Base-by-base conservation (phyloP, 208 protist species). In the Trypanosoma avium region DNA sequence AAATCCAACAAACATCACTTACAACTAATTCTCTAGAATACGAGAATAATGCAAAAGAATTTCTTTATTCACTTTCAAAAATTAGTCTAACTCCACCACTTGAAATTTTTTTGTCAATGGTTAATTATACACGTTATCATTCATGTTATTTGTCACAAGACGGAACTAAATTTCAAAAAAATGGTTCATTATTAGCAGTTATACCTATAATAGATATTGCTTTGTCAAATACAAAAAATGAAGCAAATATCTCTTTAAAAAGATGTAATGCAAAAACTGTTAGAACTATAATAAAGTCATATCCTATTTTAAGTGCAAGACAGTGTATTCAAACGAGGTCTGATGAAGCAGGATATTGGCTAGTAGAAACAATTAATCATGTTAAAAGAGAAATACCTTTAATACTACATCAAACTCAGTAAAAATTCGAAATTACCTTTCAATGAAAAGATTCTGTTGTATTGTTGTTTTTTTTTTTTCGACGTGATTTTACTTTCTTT, bases 191-290 rank as follows among this genome's bases (percentile, higher is more conserved):
- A 24, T 32, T 69, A 15, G 52, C 62, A 21, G 50, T 69, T 3
- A 60, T 69, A 19, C 62, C 62, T 42, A 17, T 69, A 13, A 43
- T 69, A n/a, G 62, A 69, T 53, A 24, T 40, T n/a, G 32, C 46
- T 19, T n/a, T 69, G 19, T 24, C 12, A 3, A 29, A 38, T 19
- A 42, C 1, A 5, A 19, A 29, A 21, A 30, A 5, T 30, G 42
- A 47, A 35, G 38, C 15, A 60, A 69, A 69, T 43, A 4, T 61
- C 13, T 22, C 43, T 2, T 43, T 69, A 27, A 26, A 58, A 26
- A 43, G 45, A 19, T 61, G 27, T 55, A 40, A 38, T 32, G 62
- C 45, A 38, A 13, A 45, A 29, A 1, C 26, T 30, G 7, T 54
- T 21, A 50, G 46, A 3, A 46, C 26, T 8, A 29, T 69, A 8